These are phyloP conservation scores for Begonia loranthoides DNA, from an alignment of 306 rosid genomes.

Conservation along the genomic window DNA sequence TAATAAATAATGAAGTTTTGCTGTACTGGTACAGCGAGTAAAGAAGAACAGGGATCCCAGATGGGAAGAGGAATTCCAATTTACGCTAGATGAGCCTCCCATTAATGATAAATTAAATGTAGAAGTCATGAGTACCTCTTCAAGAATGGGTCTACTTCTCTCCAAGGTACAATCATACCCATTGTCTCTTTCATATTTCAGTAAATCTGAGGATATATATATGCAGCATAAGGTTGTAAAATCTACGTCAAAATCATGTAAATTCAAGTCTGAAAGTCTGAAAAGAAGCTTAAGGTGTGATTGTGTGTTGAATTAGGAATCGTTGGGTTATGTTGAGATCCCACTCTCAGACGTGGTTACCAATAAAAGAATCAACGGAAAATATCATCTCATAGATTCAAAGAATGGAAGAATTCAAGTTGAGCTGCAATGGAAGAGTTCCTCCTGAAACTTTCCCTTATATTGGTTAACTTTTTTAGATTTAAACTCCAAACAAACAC, in stretches of 20 bases:
- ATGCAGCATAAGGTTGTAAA: neutral
- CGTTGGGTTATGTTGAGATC: conserved; percentile 68
- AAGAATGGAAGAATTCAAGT: conserved; percentile 62
- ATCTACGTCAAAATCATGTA: too few species aligned
- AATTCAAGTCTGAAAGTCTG: neutral
- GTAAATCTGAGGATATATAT: too few species aligned
- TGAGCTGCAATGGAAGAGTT: conserved; percentile 25
- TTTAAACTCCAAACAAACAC: too few species aligned
- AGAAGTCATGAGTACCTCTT: conserved; percentile 27
- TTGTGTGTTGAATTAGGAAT: conserved; percentile 32
- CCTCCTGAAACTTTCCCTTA: neutral
- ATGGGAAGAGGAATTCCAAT: conserved; percentile 84
- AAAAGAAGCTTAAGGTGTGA: conserved; percentile 28
- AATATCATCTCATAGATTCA: conserved; percentile 63
- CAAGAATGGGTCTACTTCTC: conserved; percentile 10
- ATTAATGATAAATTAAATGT: conserved; percentile 52
- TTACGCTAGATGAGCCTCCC: conserved; percentile 86
- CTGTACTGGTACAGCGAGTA: conserved; percentile 16
- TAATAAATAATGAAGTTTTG: conserved; percentile 28
- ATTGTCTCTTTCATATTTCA: neutral
- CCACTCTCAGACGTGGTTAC: conserved; percentile 55
- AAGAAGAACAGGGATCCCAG: conserved; percentile 13
- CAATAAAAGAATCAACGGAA: conserved; percentile 70
- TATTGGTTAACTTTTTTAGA: too few species aligned
- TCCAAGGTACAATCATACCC: conserved; percentile 4